phyloP scores from a whole-genome alignment of 228 moss, liverwort and hornwort genomes.

The Sphagnum magellanicum region DNA sequence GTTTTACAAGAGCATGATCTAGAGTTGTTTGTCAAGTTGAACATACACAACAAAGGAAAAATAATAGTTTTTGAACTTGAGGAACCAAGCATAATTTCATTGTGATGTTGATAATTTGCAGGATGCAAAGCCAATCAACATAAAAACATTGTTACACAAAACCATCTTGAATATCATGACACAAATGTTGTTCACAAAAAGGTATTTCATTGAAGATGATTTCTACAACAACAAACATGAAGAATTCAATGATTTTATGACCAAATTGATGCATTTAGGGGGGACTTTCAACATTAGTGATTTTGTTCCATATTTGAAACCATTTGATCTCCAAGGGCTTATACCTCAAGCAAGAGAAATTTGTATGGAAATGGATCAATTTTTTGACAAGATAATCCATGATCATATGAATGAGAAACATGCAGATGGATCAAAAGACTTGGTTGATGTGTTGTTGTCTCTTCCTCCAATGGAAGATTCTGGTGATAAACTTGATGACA shows the following conservation, averaged over 20 bases:
- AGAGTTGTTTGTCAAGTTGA: neutral
- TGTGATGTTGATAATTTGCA: neutral
- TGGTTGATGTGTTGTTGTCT: slow-evolving; percentile 26
- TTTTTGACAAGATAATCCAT: slow-evolving; percentile 17
- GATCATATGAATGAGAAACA: slow-evolving; percentile 20
- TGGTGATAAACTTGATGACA: slow-evolving; percentile 14
- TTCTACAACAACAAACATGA: slow-evolving; percentile 11
- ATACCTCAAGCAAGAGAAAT: neutral
- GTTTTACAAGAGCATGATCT: slow-evolving; percentile 23
- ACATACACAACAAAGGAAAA: neutral
- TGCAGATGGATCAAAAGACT: slow-evolving; percentile 22
- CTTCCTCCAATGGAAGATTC: slow-evolving; percentile 14
- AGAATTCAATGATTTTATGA: slow-evolving; percentile 3
- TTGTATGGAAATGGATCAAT: slow-evolving; percentile 14
- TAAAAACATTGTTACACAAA: neutral
- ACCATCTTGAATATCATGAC: slow-evolving; percentile 3
- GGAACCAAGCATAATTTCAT: neutral
- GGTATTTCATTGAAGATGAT: slow-evolving; percentile 15
- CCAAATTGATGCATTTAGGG: slow-evolving; percentile 9
- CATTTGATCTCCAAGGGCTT: slow-evolving; percentile 17
- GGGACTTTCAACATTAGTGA: slow-evolving; percentile 20
- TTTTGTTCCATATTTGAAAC: slow-evolving; percentile 18
- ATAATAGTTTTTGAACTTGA: neutral
- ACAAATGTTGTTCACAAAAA: slow-evolving; percentile 6
- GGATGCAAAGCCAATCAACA: slow-evolving; percentile 1